Evolutionary conservation across 2,329 filamentous ascomycete genomes (phyloP).

Genomic region (Fusarium palustre): DNA sequence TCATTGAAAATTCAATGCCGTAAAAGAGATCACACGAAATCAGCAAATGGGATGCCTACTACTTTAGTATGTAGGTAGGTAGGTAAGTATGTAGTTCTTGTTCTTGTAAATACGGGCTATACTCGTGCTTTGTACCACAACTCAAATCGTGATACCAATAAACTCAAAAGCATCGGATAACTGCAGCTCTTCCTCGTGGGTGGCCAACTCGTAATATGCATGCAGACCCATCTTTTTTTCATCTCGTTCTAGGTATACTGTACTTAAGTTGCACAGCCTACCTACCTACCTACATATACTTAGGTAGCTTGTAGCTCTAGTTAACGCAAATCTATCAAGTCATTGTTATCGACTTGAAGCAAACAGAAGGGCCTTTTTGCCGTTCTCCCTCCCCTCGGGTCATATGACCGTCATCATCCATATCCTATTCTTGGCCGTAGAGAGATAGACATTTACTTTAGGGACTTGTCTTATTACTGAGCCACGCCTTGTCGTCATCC

Average conservation of each 20-base stretch:
- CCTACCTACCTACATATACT: background rate
- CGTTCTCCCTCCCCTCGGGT: background rate
- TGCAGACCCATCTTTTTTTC: slow-evolving; percentile 10
- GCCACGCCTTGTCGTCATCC: background rate
- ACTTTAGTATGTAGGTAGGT: too few species aligned
- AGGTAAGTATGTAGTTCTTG: background rate
- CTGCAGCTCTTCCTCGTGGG: slow-evolving; percentile 21
- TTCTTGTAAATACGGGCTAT: background rate
- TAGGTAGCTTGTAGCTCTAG: too few species aligned
- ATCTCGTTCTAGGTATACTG: slow-evolving; percentile 14
- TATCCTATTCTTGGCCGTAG: background rate
- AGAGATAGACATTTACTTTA: background rate
- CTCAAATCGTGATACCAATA: background rate
- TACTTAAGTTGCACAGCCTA: background rate
- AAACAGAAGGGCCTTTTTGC: background rate
- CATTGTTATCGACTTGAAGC: background rate
- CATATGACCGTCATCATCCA: background rate
- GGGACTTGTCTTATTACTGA: background rate
- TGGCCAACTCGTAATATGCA: slow-evolving; percentile 19
- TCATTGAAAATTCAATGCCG: background rate
- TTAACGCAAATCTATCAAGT: background rate
- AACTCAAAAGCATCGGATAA: slow-evolving; percentile 3
- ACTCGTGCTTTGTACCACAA: background rate
- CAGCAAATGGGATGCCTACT: background rate
- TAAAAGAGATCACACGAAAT: background rate